A percentile compares a stretch with the other conserved stretches of the same genome.
phyloP scores from a whole-genome alignment of 176 grass and related monocot genomes.

The Lolium multiflorum region DNA sequence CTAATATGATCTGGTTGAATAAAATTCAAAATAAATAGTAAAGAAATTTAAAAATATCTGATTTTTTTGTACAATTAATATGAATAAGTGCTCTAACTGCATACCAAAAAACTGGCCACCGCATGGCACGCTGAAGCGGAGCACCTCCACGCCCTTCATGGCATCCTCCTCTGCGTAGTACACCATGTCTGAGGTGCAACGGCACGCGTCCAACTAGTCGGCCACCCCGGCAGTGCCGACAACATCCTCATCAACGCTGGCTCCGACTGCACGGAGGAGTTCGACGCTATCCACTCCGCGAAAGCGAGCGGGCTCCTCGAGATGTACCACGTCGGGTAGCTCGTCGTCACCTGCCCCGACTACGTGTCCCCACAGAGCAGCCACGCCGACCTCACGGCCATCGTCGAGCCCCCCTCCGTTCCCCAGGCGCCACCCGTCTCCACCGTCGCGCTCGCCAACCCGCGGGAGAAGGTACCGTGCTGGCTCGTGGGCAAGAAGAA shows the following conservation, averaged over 20 bases:
- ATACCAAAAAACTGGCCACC: not conserved
- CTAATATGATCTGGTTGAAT: too few species aligned
- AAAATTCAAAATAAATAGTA: too few species aligned
- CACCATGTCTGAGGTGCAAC: slow-evolving; percentile 66
- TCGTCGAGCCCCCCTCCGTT: slow-evolving; percentile 20
- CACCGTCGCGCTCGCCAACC: slow-evolving; percentile 55
- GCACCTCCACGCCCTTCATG: slow-evolving; percentile 63
- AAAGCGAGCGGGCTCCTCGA: slow-evolving; percentile 63
- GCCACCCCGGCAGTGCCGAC: slow-evolving; percentile 81
- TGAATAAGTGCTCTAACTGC: too few species aligned
- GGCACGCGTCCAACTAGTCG: slow-evolving; percentile 63
- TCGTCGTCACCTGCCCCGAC: slow-evolving; percentile 28
- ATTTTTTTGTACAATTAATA: too few species aligned
- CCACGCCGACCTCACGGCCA: slow-evolving; percentile 40
- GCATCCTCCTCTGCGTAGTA: slow-evolving; percentile 30
- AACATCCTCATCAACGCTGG: slow-evolving; percentile 98
- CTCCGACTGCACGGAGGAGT: slow-evolving; percentile 89
- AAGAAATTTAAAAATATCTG: too few species aligned
- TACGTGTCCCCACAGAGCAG: slow-evolving; percentile 40
- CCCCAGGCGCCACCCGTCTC: not conserved
- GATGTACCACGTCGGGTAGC: slow-evolving; percentile 72
- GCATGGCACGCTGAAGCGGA: slow-evolving; percentile 57
- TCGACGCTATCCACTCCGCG: slow-evolving; percentile 91
- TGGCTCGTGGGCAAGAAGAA: slow-evolving; percentile 58
- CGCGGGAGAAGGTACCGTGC: slow-evolving; percentile 59